Evolutionary conservation across 768 basidiomycete genomes (phyloP).

Genomic region (Hydnum rufescens): DNA sequence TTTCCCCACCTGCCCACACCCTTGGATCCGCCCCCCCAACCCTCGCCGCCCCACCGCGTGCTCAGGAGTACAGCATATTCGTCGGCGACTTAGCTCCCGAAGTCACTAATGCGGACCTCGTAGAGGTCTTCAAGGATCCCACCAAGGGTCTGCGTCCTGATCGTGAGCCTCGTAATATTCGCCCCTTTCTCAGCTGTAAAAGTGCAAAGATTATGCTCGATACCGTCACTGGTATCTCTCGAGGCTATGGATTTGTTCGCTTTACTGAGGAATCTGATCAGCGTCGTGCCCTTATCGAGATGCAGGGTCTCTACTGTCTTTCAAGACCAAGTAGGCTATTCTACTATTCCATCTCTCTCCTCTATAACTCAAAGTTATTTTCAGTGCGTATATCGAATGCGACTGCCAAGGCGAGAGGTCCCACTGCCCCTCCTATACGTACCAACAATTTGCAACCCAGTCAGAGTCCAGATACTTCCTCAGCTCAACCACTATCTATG

Average conservation of each 20-base stretch:
- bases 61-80: slow-evolving; percentile 75
- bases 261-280: slow-evolving; percentile 82
- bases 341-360: no score
- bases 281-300: slow-evolving; percentile 74
- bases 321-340: slow-evolving; percentile 57
- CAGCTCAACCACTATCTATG: no score
- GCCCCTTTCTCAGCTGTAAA: slow-evolving; percentile 79
- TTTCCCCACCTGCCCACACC: no score
- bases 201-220: slow-evolving; percentile 93
- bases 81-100: slow-evolving; percentile 87
- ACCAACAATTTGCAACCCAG: no score
- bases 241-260: slow-evolving; percentile 86
- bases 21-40: not conserved
- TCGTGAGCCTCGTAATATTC: slow-evolving; percentile 69
- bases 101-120: slow-evolving; percentile 88
- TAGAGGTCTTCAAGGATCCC: slow-evolving; percentile 80
- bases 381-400: slow-evolving; percentile 81
- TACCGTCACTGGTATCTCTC: slow-evolving; percentile 69
- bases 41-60: slow-evolving; percentile 18
- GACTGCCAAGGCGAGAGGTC: slow-evolving; percentile 58
- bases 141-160: slow-evolving; percentile 70
- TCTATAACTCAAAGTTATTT: no score
- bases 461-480: no score
- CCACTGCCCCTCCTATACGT: no score
- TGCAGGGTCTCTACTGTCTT: slow-evolving; percentile 79